Evolutionary conservation across 2,329 filamentous ascomycete species (phyloP).

Genomic region (Colletotrichum sp.): DNA sequence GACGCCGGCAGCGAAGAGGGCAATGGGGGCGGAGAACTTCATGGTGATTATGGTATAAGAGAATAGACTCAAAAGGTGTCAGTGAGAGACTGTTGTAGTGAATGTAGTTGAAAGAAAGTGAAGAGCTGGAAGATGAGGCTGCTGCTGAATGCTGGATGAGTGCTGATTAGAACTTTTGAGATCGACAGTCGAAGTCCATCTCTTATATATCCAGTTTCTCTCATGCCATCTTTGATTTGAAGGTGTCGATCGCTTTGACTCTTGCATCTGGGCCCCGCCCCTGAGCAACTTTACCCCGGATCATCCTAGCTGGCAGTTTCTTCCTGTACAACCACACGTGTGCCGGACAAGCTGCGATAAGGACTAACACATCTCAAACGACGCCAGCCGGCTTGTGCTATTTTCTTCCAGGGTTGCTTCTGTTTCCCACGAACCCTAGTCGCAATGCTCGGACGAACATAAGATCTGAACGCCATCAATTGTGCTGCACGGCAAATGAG

Average conservation of each 20-base stretch:
- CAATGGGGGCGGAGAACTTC: conserved; percentile 9
- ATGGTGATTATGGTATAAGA: background rate
- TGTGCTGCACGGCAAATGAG: background rate
- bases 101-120: background rate
- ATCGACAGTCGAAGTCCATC: background rate
- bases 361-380: background rate
- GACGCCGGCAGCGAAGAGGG: conserved; percentile 13
- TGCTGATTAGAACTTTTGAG: background rate
- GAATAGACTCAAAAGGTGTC: background rate
- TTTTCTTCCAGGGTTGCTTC: background rate
- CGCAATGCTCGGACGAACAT: background rate
- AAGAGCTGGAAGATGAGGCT: background rate
- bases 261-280: background rate
- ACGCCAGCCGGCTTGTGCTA: conserved; percentile 2
- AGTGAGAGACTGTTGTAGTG: background rate
- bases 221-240: background rate
- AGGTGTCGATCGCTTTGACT: conserved; percentile 1
- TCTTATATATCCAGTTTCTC: conserved; percentile 9
- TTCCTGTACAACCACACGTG: background rate
- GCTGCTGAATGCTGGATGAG: background rate
- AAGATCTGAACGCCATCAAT: background rate
- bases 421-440: background rate
- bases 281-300: conserved; percentile 14
- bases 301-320: background rate
- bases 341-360: background rate